These are phyloP conservation scores for Radiomyces spectabilis DNA, from an alignment of 192 early-diverging fungal genomes.

Conservation along the genomic window DNA sequence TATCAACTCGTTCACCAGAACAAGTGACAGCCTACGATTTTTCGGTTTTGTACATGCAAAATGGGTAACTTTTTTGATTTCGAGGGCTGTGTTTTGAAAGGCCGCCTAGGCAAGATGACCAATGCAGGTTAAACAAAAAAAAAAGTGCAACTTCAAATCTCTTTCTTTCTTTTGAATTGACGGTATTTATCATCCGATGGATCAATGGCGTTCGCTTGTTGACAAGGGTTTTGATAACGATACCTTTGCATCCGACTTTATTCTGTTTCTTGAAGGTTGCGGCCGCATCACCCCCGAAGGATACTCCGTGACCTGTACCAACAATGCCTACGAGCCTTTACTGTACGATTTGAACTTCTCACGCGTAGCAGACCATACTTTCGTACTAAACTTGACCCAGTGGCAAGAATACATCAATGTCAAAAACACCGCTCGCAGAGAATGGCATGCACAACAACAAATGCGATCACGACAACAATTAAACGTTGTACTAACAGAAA, in stretches of 20 bases:
- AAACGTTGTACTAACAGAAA: not conserved
- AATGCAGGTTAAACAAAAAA: no score
- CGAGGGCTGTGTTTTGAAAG: no score
- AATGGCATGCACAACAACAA: constrained; percentile 10
- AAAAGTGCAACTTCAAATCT: no score
- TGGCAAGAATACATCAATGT: not conserved
- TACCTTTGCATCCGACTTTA: not conserved
- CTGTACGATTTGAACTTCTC: not conserved
- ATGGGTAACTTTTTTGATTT: no score
- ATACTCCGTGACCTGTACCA: not conserved
- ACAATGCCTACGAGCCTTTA: not conserved
- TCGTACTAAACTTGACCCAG: no score
- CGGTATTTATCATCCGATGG: no score
- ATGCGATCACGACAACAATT: not conserved
- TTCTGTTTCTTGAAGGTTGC: not conserved
- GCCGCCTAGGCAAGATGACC: no score
- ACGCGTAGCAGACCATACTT: not conserved
- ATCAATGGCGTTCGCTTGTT: not conserved
- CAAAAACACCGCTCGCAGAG: not conserved
- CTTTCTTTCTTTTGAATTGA: no score
- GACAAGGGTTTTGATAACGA: not conserved
- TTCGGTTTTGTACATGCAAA: no score
- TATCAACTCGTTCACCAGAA: no score
- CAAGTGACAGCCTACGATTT: no score
- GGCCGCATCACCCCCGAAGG: not conserved